phyloP scores from a whole-genome alignment of 345 rosid genomes.

The Orychophragmus violaceus region DNA sequence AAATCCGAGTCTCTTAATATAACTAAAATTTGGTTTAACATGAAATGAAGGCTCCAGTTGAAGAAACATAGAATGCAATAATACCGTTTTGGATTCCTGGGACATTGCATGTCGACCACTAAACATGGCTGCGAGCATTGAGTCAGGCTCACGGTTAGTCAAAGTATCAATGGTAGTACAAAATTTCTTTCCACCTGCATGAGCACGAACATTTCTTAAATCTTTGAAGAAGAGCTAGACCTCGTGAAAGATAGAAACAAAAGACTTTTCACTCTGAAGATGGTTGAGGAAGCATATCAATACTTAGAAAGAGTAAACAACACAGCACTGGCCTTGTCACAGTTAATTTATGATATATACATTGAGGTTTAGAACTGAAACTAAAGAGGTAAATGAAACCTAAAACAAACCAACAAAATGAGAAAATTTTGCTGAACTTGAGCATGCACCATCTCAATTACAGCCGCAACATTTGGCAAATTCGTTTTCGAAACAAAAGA shows the following conservation, averaged over 20 bases:
- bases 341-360: background rate
- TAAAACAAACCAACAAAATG: too few species aligned
- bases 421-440: background rate
- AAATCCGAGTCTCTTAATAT: background rate
- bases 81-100: constrained; percentile 55
- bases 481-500: too few species aligned
- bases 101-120: constrained; percentile 70
- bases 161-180: constrained; percentile 73
- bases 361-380: background rate
- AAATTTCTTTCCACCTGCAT: constrained; percentile 77
- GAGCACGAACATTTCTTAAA: background rate
- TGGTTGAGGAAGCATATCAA: too few species aligned
- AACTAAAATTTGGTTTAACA: background rate
- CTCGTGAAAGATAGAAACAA: too few species aligned
- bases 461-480: too few species aligned
- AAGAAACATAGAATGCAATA: background rate
- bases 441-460: background rate
- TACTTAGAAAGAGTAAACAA: too few species aligned
- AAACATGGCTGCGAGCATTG: constrained; percentile 94
- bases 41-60: background rate
- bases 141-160: constrained; percentile 82
- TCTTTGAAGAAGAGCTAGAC: too few species aligned
- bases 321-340: background rate
- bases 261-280: too few species aligned
- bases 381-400: background rate